Percentiles rank a stretch among this genome's conserved stretches.
Evolutionary conservation across 768 basidiomycete species (phyloP).

Genomic region (Obba rivulosa): DNA sequence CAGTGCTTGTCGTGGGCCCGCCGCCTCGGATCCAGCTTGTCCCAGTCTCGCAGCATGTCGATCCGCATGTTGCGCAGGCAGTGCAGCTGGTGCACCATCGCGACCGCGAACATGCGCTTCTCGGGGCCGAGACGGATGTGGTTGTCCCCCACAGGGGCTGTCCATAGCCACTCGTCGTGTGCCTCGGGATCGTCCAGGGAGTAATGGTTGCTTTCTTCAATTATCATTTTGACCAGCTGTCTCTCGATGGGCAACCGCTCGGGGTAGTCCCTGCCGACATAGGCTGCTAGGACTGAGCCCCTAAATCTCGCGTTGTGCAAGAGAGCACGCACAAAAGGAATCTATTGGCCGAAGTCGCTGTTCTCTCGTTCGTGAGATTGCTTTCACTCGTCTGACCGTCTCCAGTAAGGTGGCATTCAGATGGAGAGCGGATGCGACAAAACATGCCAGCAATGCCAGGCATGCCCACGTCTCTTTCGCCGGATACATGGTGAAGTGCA

Average conservation of each 20-base stretch:
- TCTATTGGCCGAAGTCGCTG: no score
- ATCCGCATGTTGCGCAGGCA: constrained; percentile 25
- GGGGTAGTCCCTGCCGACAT: constrained; percentile 26
- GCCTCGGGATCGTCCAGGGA: constrained; percentile 19
- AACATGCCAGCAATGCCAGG: no score
- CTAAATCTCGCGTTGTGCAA: no score
- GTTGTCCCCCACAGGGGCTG: constrained; percentile 22
- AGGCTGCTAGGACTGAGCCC: constrained; percentile 15
- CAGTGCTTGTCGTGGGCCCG: constrained; percentile 26
- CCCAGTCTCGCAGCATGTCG: constrained; percentile 14
- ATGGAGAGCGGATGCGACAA: no score
- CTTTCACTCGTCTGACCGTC: no score
- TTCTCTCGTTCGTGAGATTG: no score
- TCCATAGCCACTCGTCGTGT: constrained; percentile 23
- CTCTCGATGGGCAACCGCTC: constrained; percentile 13
- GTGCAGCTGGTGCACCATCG: constrained; percentile 31
- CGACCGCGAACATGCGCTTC: constrained; percentile 27
- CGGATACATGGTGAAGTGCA: no score
- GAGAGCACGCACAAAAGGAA: no score
- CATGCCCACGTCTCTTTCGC: no score
- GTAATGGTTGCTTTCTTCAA: constrained; percentile 29
- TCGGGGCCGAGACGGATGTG: constrained; percentile 24
- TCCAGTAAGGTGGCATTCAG: no score
- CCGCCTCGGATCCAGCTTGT: constrained; percentile 2
- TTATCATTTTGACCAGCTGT: constrained; percentile 13